Base-by-base conservation (phyloP, 1,284 basidiomycete genomes). In the Vanrija sp. region DNA sequence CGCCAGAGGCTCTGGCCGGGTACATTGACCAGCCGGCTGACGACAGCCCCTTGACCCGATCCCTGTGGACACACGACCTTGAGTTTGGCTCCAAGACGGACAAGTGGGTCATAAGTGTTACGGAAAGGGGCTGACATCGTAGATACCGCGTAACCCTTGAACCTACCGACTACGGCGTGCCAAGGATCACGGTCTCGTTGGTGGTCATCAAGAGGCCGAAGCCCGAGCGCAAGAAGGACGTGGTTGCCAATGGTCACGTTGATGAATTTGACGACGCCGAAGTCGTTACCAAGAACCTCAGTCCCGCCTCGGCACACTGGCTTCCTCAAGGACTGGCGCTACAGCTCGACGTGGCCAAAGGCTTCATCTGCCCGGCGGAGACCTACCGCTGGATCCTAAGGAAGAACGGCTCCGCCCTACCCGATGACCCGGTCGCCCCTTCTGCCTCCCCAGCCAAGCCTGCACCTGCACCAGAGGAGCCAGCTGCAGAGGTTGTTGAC, bases 1-100 rank as follows among this genome's bases (percentile, higher is more conserved):
- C 51, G 3, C 62, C 63, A 4, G 56, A 59, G 6, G 53, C 58
- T 18, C 45, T 67, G n/a, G 51, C 45, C 4, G 59, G 50, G 5
- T 61, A 47, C 41, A 31, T 61, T 23, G 50, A 55, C 22, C 41
- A 41, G 39, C 41, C 49, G 1, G 51, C 31, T 35, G 51, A 57
- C 24, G 49, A 50, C 23, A 60, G 37, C 24, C 31, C 31, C 31
- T 31, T 31, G 15, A 46, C n/a, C 12, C 24, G 45, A 9, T 46
- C 45, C 9, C 35, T 61, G 31, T 61, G 55, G 55, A 55, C 55
- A 23, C 56, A 61, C 41, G 41, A 55, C 14, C 48, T 61, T 14
- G 39, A 48, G 41, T 49, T 61, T 15, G 49, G 50, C 38, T 41
- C 35, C 23, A 22, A 5, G n/a, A 15, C n/a, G 7, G 59, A 57